Evolutionary conservation across 768 basidiomycete species (phyloP).

Genomic region (Piloderma croceum): DNA sequence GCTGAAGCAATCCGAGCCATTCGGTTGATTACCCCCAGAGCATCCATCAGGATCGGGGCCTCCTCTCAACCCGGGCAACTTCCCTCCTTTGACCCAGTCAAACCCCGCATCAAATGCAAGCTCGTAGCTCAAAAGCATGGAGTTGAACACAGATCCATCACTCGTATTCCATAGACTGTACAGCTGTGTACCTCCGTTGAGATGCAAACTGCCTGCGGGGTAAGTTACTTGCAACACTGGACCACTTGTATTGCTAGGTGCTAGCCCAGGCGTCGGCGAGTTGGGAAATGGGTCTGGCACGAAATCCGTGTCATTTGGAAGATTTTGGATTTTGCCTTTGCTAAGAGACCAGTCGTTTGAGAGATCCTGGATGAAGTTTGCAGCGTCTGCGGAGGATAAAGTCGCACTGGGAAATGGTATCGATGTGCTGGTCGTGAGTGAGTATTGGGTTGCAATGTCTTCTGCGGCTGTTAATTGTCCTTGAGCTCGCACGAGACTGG

Average conservation of each 20-base stretch:
- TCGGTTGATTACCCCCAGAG: conserved; percentile 59
- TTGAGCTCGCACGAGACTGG: conserved; percentile 21
- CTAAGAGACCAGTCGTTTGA: conserved; percentile 55
- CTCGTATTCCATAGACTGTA: conserved; percentile 63
- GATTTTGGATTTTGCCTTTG: conserved; percentile 57
- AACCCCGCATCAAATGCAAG: conserved; percentile 63
- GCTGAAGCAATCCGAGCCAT: conserved; percentile 68
- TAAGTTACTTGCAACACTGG: conserved; percentile 59
- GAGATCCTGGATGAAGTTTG: conserved; percentile 37
- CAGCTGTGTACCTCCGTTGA: conserved; percentile 62
- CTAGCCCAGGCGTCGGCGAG: conserved; percentile 32
- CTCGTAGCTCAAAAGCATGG: conserved; percentile 72
- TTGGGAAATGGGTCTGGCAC: conserved; percentile 64
- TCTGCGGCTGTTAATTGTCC: conserved; percentile 3
- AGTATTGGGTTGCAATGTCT: conserved; percentile 44
- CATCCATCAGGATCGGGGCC: conserved; percentile 59
- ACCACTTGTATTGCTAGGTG: conserved; percentile 19
- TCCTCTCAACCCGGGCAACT: conserved; percentile 72
- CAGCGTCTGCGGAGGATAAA: conserved; percentile 42
- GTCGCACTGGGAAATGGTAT: conserved; percentile 64
- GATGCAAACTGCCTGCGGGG: conserved; percentile 49
- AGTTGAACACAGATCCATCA: conserved; percentile 49
- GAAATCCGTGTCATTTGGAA: conserved; percentile 50
- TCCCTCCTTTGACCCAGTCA: conserved; percentile 70
- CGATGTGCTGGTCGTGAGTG: conserved; percentile 53